Percentiles rank a stretch among this genome's conserved stretches.
Conservation (phyloP, 1,284 basidiomycete species). For the Marasmius oreades region DNA sequence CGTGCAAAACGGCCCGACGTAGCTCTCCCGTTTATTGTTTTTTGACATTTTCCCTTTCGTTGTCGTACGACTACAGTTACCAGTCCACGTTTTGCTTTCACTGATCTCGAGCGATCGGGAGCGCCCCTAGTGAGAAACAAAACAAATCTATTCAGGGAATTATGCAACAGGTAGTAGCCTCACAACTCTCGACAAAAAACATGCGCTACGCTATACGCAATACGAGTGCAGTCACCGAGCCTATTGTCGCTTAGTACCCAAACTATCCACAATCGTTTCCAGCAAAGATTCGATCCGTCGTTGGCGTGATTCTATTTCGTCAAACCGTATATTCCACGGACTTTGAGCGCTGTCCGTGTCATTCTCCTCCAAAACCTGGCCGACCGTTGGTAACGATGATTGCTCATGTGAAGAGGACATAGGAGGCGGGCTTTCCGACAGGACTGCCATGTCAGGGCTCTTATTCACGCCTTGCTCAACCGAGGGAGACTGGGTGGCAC, state of each 20-base stretch:
- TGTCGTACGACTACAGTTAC: too few species aligned
- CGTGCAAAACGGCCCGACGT: too few species aligned
- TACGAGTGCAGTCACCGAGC: neutral
- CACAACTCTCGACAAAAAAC: too few species aligned
- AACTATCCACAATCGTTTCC: constrained; percentile 15
- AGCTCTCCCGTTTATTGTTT: too few species aligned
- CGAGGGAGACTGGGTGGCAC: constrained; percentile 4
- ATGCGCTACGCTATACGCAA: too few species aligned
- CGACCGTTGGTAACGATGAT: constrained; percentile 9
- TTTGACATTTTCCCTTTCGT: too few species aligned
- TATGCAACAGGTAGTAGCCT: neutral
- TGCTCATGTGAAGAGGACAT: constrained; percentile 6
- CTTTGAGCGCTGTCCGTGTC: constrained; percentile 6
- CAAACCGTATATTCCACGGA: constrained; percentile 1
- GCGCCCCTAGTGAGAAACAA: too few species aligned
- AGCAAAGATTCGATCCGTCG: constrained; percentile 14
- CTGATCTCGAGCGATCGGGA: too few species aligned
- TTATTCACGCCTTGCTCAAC: constrained; percentile 7
- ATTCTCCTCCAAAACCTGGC: constrained; percentile 14
- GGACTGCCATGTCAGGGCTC: constrained; percentile 10
- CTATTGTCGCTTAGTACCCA: neutral
- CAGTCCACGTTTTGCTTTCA: too few species aligned
- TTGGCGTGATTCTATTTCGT: constrained; percentile 12
- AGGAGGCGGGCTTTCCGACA: constrained; percentile 16
- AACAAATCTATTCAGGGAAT: too few species aligned